Conservation (phyloP, 2,329 filamentous ascomycete species). For the Delphinella strobiligena region DNA sequence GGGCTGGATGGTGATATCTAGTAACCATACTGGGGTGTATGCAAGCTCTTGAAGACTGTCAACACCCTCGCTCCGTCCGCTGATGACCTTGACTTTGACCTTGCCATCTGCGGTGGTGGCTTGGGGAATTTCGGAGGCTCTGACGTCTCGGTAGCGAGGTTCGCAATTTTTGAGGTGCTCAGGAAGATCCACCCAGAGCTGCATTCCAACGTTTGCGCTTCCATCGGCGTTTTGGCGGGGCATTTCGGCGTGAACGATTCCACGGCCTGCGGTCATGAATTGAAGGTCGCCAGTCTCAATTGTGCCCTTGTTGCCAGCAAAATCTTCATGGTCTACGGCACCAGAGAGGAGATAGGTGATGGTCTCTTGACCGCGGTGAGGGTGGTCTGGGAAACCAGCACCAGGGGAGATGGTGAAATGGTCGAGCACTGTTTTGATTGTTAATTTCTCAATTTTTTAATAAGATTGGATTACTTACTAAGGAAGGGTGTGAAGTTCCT, state of each 20-base stretch:
- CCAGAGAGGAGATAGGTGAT: conserved; percentile 86
- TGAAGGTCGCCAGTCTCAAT: conserved; percentile 82
- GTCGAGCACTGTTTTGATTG: no score
- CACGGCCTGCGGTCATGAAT: conserved; percentile 91
- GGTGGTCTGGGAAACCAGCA: conserved; percentile 83
- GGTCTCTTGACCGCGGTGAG: conserved; percentile 70
- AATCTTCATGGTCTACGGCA: conserved; percentile 84
- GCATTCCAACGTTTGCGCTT: conserved; percentile 69
- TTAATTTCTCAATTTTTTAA: no score
- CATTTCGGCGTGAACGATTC: conserved; percentile 96
- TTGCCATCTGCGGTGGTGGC: conserved; percentile 60
- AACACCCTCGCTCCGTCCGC: conserved; percentile 68
- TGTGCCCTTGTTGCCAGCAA: conserved; percentile 72
- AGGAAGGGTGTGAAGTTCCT: conserved; percentile 78
- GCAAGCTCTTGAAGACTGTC: conserved; percentile 83
- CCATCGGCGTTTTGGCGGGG: conserved; percentile 67
- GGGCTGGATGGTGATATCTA: conserved; percentile 70
- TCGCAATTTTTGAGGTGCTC: conserved; percentile 73
- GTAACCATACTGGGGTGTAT: conserved; percentile 93
- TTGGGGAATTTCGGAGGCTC: conserved; percentile 64
- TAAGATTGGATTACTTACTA: no score
- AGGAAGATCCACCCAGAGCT: conserved; percentile 92
- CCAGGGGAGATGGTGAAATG: conserved; percentile 73
- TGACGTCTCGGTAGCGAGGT: conserved; percentile 80
- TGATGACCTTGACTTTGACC: conserved; percentile 81